phyloP scores from a whole-genome alignment of 495 filamentous ascomycete genomes.

The Bathelium albidoporum region DNA sequence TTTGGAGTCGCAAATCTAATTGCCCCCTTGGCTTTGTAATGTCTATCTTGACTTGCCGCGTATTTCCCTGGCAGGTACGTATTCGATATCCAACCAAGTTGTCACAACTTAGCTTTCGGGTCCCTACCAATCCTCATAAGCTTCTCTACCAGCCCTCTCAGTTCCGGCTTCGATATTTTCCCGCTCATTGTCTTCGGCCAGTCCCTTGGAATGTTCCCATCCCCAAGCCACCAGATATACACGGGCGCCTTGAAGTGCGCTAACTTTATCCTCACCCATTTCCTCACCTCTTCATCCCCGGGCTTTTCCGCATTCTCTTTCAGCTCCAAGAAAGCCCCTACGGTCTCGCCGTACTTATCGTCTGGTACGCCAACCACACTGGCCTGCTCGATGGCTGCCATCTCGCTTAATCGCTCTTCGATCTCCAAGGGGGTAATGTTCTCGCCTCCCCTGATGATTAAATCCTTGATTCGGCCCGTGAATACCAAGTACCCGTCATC shows the following conservation, averaged over 20 bases:
- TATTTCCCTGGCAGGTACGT: not conserved
- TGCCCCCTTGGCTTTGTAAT: not conserved
- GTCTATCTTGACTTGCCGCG: not conserved
- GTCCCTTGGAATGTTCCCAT: constrained; percentile 8
- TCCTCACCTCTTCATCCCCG: constrained; percentile 14
- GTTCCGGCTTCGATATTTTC: constrained; percentile 20
- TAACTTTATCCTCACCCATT: constrained; percentile 17
- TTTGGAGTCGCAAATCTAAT: too few relatives aligned
- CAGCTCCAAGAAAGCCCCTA: constrained; percentile 17
- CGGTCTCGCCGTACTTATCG: constrained; percentile 21
- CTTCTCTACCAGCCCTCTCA: constrained; percentile 16
- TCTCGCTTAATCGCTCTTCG: constrained; percentile 20
- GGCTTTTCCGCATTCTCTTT: constrained; percentile 7
- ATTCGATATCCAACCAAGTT: not conserved
- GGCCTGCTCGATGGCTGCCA: constrained; percentile 15
- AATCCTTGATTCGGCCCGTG: constrained; percentile 23
- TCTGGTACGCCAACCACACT: constrained; percentile 21
- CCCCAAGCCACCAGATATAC: constrained; percentile 20
- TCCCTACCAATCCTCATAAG: not conserved
- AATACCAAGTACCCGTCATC: constrained; percentile 22
- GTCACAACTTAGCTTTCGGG: not conserved
- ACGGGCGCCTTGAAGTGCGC: constrained; percentile 20
- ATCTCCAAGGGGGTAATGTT: constrained; percentile 25
- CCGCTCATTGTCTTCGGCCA: constrained; percentile 23
- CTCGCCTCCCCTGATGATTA: constrained; percentile 24